Evolutionary conservation across 352 stramenopile species (phyloP).

Genomic region (Pythium insidiosum): DNA sequence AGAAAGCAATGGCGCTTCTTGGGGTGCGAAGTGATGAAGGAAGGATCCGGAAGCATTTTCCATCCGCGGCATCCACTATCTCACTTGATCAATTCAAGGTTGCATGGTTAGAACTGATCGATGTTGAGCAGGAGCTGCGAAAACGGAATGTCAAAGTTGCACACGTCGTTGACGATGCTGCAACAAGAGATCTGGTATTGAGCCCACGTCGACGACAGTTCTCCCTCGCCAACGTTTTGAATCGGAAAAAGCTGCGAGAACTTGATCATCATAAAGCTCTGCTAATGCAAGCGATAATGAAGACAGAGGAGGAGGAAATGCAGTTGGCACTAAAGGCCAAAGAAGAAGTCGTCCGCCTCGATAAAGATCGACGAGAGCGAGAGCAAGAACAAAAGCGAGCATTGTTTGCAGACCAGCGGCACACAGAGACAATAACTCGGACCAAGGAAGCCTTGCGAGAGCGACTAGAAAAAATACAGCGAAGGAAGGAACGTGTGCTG

Average conservation of each 20-base stretch:
- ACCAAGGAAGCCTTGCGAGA: slow-evolving; percentile 57
- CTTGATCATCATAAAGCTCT: slow-evolving; percentile 19
- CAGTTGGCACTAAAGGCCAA: slow-evolving; percentile 36
- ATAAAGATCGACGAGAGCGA: slow-evolving; percentile 30
- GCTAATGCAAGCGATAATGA: slow-evolving; percentile 27
- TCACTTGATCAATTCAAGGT: slow-evolving; percentile 46
- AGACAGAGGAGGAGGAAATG: slow-evolving; percentile 43
- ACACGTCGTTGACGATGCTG: too few relatives aligned
- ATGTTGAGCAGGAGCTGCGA: slow-evolving; percentile 31
- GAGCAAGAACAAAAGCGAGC: slow-evolving; percentile 36
- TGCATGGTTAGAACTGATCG: slow-evolving; percentile 41
- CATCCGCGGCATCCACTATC: slow-evolving; percentile 21
- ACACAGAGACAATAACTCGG: slow-evolving; percentile 34
- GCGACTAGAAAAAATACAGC: slow-evolving; percentile 50
- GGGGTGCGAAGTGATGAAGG: slow-evolving; percentile 16
- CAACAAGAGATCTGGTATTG: too few relatives aligned
- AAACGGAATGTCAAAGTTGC: slow-evolving; percentile 33
- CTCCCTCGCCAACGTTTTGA: not conserved
- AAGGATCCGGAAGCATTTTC: slow-evolving; percentile 18
- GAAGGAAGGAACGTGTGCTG: slow-evolving; percentile 45
- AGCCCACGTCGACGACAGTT: too few relatives aligned
- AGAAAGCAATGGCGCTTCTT: slow-evolving; percentile 48
- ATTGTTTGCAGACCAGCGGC: slow-evolving; percentile 38
- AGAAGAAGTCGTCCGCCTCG: slow-evolving; percentile 37
- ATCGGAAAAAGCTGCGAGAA: slow-evolving; percentile 6